phyloP scores from a whole-genome alignment of 176 grass and related monocot species.

The Secale cereale region DNA sequence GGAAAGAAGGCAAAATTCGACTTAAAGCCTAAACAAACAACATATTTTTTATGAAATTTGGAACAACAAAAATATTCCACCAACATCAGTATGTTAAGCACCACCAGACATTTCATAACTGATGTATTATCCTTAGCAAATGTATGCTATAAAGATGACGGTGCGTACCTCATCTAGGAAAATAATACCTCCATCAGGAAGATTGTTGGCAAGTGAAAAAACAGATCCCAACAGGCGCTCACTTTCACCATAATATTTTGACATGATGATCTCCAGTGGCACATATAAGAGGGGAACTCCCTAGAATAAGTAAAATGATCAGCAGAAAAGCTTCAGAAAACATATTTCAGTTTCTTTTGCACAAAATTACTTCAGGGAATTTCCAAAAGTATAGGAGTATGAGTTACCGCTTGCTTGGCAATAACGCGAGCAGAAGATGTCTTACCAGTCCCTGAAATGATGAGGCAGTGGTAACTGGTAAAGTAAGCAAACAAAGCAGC shows the following conservation, averaged over 20 bases:
- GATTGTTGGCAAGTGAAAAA: conserved; percentile 95
- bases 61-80: neutral
- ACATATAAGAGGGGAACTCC: conserved; percentile 95
- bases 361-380: conserved; percentile 8
- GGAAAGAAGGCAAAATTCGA: neutral
- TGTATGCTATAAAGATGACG: neutral
- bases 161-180: conserved; percentile 87
- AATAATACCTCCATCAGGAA: conserved; percentile 88
- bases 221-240: conserved; percentile 83
- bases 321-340: neutral
- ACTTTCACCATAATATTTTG: conserved; percentile 98
- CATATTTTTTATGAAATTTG: neutral
- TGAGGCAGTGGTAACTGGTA: neutral
- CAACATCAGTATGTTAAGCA: neutral
- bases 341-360: neutral
- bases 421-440: conserved; percentile 95
- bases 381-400: conserved; percentile 12
- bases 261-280: conserved; percentile 91
- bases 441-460: conserved; percentile 75
- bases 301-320: conserved; percentile 40
- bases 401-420: conserved; percentile 90
- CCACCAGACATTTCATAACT: conserved; percentile 1
- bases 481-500: neutral
- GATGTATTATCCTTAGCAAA: neutral
- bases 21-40: neutral